A percentile compares a stretch with the other conserved stretches of the same genome.
Conservation (phyloP, 2,329 filamentous ascomycete genomes). For the Shiraia sp. region DNA sequence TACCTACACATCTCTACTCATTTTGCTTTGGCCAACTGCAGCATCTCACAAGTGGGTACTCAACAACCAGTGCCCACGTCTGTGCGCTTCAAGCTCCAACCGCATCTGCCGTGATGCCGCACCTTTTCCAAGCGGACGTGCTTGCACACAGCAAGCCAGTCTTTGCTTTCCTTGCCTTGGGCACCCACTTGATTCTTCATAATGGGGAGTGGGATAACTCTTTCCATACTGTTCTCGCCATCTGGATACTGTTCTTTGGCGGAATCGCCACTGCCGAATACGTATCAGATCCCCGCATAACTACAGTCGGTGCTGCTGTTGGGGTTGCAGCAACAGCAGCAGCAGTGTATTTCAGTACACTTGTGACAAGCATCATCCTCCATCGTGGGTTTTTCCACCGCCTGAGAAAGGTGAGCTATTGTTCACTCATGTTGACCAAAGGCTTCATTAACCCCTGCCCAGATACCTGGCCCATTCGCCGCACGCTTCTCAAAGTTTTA, state of each 20-base stretch:
- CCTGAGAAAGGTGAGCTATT: constrained; percentile 29
- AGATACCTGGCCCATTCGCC: constrained; percentile 46
- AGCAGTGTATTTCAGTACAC: constrained; percentile 24
- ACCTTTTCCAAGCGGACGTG: constrained; percentile 8
- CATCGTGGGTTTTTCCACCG: constrained; percentile 49
- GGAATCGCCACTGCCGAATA: constrained; percentile 22
- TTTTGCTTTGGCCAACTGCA: neutral
- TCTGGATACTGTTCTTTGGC: constrained; percentile 21
- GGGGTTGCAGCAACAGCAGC: constrained; percentile 13
- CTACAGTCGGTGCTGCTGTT: constrained; percentile 12
- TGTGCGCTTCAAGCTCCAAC: too few species aligned
- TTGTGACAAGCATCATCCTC: constrained; percentile 40
- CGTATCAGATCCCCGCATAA: constrained; percentile 9
- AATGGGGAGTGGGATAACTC: constrained; percentile 30
- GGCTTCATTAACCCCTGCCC: neutral
- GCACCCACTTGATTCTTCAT: constrained; percentile 26
- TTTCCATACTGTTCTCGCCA: constrained; percentile 14
- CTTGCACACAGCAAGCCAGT: constrained; percentile 25
- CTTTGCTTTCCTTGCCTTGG: constrained; percentile 23
- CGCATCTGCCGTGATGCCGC: constrained; percentile 8
- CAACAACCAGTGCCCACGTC: neutral
- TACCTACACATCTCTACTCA: neutral
- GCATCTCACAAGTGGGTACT: too few species aligned
- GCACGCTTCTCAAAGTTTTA: constrained; percentile 46
- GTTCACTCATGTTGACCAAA: neutral